Conservation (phyloP, 192 early-diverging fungal species). For the Entomortierella beljakovae region DNA sequence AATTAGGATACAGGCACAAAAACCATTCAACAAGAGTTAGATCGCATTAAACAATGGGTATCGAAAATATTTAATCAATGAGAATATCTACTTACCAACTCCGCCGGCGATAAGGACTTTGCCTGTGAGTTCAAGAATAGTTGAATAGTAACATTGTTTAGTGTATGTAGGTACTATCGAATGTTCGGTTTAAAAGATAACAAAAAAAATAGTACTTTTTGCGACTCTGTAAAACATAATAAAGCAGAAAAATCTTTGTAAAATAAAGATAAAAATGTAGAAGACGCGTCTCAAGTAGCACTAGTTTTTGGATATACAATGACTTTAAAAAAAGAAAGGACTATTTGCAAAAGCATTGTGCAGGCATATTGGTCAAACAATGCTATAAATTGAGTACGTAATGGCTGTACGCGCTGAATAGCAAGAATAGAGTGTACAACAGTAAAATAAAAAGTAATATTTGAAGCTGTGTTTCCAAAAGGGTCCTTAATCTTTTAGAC, state of each 20-base stretch:
- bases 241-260: background rate
- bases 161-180: background rate
- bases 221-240: background rate
- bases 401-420: no score
- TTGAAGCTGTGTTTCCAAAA: no score
- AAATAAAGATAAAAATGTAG: background rate
- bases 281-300: conserved; percentile 1
- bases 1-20: background rate
- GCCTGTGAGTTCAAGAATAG: background rate
- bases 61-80: background rate
- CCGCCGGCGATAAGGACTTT: conserved; percentile 51
- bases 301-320: no score
- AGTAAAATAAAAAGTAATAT: no score
- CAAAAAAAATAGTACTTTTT: background rate
- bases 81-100: conserved; percentile 19
- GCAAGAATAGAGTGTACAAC: no score
- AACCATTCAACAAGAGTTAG: background rate
- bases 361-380: no score
- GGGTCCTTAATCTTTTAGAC: no score
- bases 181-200: background rate
- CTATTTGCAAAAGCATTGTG: no score
- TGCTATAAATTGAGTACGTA: no score
- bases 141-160: background rate
- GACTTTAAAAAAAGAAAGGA: no score
- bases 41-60: background rate